phyloP scores from a whole-genome alignment of 257 asterid genomes.

The Leptodermis oblonga region DNA sequence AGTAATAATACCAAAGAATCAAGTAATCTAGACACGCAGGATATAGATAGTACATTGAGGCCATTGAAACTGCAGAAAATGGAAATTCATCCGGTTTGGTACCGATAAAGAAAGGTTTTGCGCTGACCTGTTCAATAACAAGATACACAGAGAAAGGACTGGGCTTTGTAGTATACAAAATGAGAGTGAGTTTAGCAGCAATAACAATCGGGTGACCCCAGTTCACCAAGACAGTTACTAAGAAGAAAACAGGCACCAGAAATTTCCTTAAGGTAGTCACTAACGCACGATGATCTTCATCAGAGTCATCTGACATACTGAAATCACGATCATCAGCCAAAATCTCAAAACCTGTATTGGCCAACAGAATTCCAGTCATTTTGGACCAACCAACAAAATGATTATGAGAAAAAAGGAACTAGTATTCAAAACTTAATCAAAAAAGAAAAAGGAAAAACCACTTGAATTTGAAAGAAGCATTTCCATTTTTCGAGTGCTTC shows the following conservation, averaged over 20 bases:
- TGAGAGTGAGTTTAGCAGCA: slow-evolving; percentile 32
- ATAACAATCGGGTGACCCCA: slow-evolving; percentile 49
- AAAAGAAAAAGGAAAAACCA: not conserved
- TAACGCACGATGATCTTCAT: slow-evolving; percentile 18
- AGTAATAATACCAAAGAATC: not conserved
- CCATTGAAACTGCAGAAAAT: not conserved
- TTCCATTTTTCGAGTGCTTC: not conserved
- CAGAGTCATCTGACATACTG: slow-evolving; percentile 14
- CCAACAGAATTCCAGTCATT: not conserved
- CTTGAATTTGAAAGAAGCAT: not conserved
- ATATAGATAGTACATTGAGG: not conserved
- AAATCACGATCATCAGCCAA: slow-evolving; percentile 17
- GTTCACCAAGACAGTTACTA: slow-evolving; percentile 32
- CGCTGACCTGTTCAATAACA: slow-evolving; percentile 39
- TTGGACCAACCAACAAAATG: not conserved
- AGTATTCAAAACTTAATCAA: not conserved
- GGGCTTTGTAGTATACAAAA: slow-evolving; percentile 37
- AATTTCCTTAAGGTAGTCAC: slow-evolving; percentile 27
- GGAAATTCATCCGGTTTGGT: not conserved
- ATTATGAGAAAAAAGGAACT: not conserved
- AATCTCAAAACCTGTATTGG: slow-evolving; percentile 25
- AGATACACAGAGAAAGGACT: slow-evolving; percentile 37
- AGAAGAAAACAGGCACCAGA: slow-evolving; percentile 34
- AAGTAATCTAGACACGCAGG: not conserved
- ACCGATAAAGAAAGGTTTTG: slow-evolving; percentile 4